A percentile compares a stretch with the other conserved stretches of the same genome.
These are phyloP conservation scores for Lactifluus pinguis DNA, from an alignment of 768 basidiomycete species.

Conservation along the genomic window DNA sequence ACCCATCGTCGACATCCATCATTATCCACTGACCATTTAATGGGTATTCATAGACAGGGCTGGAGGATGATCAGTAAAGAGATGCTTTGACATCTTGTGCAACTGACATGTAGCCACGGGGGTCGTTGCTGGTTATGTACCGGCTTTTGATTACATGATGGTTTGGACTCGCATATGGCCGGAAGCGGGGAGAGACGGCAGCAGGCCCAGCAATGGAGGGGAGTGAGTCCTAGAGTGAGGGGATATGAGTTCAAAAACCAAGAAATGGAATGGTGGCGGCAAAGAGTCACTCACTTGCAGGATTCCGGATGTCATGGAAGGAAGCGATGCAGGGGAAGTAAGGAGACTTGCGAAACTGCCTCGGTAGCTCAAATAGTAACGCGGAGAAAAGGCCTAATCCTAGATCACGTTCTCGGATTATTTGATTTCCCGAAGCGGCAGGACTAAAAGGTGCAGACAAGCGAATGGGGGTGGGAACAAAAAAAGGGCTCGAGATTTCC, in stretches of 20 bases:
- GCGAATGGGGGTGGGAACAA: neutral
- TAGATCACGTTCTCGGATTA: slow-evolving; percentile 17
- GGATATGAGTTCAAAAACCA: neutral
- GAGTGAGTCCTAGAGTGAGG: slow-evolving; percentile 25
- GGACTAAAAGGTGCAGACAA: neutral
- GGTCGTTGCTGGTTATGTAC: slow-evolving; percentile 86
- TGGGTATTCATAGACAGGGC: slow-evolving; percentile 85
- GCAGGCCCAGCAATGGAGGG: slow-evolving; percentile 24
- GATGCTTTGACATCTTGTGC: neutral
- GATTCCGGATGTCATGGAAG: slow-evolving; percentile 27
- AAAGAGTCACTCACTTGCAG: slow-evolving; percentile 22
- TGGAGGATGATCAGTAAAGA: slow-evolving; percentile 19
- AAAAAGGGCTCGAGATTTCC: slow-evolving; percentile 3
- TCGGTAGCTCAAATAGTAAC: slow-evolving; percentile 15
- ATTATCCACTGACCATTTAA: slow-evolving; percentile 89
- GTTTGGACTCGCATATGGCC: slow-evolving; percentile 64
- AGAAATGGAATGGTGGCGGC: neutral
- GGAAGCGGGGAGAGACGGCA: slow-evolving; percentile 33
- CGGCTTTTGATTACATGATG: slow-evolving; percentile 81
- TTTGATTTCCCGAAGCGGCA: slow-evolving; percentile 19
- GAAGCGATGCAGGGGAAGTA: slow-evolving; percentile 15
- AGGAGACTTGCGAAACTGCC: slow-evolving; percentile 19
- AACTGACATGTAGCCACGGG: slow-evolving; percentile 78
- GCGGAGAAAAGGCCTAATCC: slow-evolving; percentile 8
- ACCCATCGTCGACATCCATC: slow-evolving; percentile 93